phyloP scores from a whole-genome alignment of 768 basidiomycete genomes.

The Psilocybe azurescens region DNA sequence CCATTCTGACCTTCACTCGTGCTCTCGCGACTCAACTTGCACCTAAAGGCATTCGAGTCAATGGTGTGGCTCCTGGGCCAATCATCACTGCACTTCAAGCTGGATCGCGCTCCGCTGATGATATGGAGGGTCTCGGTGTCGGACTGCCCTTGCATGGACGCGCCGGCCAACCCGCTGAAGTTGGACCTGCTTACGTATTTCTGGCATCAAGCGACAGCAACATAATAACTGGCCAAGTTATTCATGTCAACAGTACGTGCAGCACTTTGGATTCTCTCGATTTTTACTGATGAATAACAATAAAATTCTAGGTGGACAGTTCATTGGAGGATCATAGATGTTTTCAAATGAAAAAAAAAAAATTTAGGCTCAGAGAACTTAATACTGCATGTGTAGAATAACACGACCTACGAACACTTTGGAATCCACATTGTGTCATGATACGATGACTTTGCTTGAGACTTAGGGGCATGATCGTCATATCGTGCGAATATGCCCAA shows the following conservation, averaged over 20 bases:
- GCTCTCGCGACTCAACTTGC: conserved; percentile 56
- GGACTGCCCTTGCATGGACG: conserved; percentile 54
- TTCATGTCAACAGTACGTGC: conserved; percentile 41
- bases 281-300: neutral
- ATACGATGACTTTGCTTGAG: neutral
- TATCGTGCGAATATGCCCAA: conserved; percentile 2
- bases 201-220: conserved; percentile 50
- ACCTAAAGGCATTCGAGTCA: conserved; percentile 62
- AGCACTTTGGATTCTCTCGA: neutral
- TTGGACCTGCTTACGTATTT: conserved; percentile 59
- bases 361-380: neutral
- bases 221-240: conserved; percentile 42
- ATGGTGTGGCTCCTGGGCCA: conserved; percentile 57
- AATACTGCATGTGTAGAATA: neutral
- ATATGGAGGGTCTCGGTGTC: conserved; percentile 60
- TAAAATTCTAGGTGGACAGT: conserved; percentile 23
- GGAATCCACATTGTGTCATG: neutral
- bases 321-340: conserved; percentile 28
- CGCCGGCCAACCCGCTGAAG: conserved; percentile 56
- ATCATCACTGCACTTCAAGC: conserved; percentile 62
- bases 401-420: neutral
- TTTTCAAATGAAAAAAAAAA: neutral
- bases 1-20: conserved; percentile 61
- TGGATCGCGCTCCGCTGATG: conserved; percentile 53
- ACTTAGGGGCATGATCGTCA: neutral